These are phyloP conservation scores for Wickerhamiella cacticola DNA, from an alignment of 805 yeast genomes.

Conservation along the genomic window DNA sequence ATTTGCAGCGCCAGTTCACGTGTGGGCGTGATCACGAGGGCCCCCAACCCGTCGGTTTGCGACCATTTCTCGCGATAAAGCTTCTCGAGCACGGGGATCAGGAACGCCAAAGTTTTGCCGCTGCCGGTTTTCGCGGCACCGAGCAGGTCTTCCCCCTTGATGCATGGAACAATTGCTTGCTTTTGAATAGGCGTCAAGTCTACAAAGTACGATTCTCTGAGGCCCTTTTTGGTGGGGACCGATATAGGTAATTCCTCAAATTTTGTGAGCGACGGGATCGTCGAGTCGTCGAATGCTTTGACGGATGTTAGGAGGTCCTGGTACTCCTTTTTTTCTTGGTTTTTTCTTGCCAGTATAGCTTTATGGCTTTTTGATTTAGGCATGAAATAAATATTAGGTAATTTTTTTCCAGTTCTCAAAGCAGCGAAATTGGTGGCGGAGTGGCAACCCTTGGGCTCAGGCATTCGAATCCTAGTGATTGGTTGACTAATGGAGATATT, in stretches of 20 bases:
- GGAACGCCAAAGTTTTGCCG: constrained; percentile 80
- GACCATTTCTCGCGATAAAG: constrained; percentile 62
- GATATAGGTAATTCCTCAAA: constrained; percentile 75
- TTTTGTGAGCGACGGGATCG: constrained; percentile 32
- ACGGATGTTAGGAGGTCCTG: constrained; percentile 39
- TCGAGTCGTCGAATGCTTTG: constrained; percentile 35
- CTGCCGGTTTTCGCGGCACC: constrained; percentile 88
- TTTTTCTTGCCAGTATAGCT: constrained; percentile 24
- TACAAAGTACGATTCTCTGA: constrained; percentile 66
- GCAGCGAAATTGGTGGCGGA: neutral
- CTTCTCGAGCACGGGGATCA: constrained; percentile 57
- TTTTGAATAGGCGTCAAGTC: constrained; percentile 78
- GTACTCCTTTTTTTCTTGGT: constrained; percentile 30
- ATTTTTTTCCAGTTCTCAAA: constrained; percentile 3
- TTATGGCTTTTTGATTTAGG: constrained; percentile 12
- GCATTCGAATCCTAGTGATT: no score
- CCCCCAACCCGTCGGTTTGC: constrained; percentile 79
- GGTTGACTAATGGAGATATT: constrained; percentile 3
- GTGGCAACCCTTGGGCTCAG: neutral
- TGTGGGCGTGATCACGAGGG: constrained; percentile 80
- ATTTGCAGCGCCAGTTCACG: constrained; percentile 85
- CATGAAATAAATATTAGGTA: constrained; percentile 11
- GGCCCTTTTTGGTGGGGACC: constrained; percentile 50
- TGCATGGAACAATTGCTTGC: constrained; percentile 59
- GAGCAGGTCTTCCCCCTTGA: constrained; percentile 67